Conservation (phyloP, 176 grass and related monocot genomes). For the Carex parvula region DNA sequence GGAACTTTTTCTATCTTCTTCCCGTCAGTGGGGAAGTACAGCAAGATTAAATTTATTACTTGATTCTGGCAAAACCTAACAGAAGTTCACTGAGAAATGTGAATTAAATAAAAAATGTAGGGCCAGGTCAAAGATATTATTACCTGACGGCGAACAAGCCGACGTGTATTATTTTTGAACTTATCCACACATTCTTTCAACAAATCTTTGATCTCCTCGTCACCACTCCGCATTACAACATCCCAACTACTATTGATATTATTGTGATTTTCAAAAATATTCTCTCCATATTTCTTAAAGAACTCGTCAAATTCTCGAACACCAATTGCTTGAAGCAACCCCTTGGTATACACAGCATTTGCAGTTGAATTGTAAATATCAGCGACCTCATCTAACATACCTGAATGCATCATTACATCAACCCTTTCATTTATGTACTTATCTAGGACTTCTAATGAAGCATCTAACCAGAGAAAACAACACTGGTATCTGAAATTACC, state of each 20-base stretch:
- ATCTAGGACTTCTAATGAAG: constrained; percentile 63
- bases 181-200: constrained; percentile 62
- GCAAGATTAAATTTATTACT: background rate
- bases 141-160: constrained; percentile 82
- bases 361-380: constrained; percentile 50
- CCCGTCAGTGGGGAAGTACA: background rate
- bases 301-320: constrained; percentile 86
- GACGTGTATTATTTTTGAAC: constrained; percentile 78
- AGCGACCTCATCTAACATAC: constrained; percentile 66
- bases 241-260: constrained; percentile 10
- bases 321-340: constrained; percentile 73
- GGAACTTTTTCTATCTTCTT: background rate
- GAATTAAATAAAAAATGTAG: background rate
- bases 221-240: constrained; percentile 26
- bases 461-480: constrained; percentile 93
- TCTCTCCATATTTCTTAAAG: constrained; percentile 43
- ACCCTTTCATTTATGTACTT: constrained; percentile 69
- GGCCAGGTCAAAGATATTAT: constrained; percentile 11
- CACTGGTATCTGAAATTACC: constrained; percentile 65
- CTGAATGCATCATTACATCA: constrained; percentile 71
- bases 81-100: background rate
- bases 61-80: background rate
- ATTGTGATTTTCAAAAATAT: background rate
- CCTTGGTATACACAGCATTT: constrained; percentile 67
- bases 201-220: constrained; percentile 47